Evolutionary conservation across 2,329 filamentous ascomycete genomes (phyloP).

Genomic region (Ceratocystis eucalypticola): DNA sequence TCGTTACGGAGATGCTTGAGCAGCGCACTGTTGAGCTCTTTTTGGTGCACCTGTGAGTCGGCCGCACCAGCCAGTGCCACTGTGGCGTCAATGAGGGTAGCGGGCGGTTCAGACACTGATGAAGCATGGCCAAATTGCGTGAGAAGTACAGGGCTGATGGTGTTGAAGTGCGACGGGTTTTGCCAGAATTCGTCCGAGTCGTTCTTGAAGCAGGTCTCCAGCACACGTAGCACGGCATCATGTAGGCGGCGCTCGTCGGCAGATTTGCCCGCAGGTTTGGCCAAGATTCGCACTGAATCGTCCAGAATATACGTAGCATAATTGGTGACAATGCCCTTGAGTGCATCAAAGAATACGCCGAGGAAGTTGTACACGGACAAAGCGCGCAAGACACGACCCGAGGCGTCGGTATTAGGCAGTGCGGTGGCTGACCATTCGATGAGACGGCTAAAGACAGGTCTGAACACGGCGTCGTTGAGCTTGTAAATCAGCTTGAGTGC

Average conservation of each 20-base stretch:
- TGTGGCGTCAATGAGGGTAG: constrained; percentile 57
- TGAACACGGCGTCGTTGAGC: constrained; percentile 85
- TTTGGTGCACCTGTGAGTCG: constrained; percentile 79
- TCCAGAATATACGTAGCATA: constrained; percentile 81
- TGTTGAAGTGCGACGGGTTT: constrained; percentile 70
- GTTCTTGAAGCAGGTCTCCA: constrained; percentile 66
- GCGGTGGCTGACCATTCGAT: constrained; percentile 60
- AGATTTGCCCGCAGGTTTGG: constrained; percentile 30
- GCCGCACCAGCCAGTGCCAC: constrained; percentile 68
- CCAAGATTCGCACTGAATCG: constrained; percentile 51
- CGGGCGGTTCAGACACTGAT: constrained; percentile 26
- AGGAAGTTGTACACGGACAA: constrained; percentile 75
- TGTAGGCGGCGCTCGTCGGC: constrained; percentile 46
- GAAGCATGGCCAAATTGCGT: constrained; percentile 41
- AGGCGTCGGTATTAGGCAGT: constrained; percentile 46
- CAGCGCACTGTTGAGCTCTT: constrained; percentile 67
- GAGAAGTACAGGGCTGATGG: constrained; percentile 56
- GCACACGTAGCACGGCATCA: constrained; percentile 53
- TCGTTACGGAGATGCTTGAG: constrained; percentile 67
- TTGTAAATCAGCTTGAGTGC: constrained; percentile 89
- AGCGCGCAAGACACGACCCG: constrained; percentile 47
- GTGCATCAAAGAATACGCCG: constrained; percentile 62
- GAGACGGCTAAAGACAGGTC: constrained; percentile 77
- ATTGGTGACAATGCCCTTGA: constrained; percentile 88
- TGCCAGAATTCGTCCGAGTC: constrained; percentile 97